Evolutionary conservation across 768 basidiomycete genomes (phyloP), one percentile per base, ranked within the genome.

Genomic region (Tylopilus rubrobrunneus): DNA sequence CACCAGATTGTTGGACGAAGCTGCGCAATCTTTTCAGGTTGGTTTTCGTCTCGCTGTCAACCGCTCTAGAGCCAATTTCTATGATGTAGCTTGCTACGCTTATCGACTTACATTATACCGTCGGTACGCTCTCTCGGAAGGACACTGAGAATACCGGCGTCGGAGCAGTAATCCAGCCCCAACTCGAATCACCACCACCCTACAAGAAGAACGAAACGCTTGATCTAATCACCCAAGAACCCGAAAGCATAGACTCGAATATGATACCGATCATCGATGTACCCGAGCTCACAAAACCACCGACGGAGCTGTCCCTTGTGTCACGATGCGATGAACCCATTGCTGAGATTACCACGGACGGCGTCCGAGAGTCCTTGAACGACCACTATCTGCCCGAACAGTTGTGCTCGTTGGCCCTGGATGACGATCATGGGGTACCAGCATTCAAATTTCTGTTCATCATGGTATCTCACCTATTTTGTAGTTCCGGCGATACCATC

Each of bases 401-500:
- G 19, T 21, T 61, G 51, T 67, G 51, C 17, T 64, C 52, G 9
- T 55, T 46, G 52, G 54, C 44, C 41, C 39, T 68, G 39, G 62
- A 62, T 40, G 58, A 67, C 17, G 63, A 73, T 53, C 71, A 70
- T 46, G 75, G 75, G 52, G 75, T 76, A 66, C 31, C 25, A 15
- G 25, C 14, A 27, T 15, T 31, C 25, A 15, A 7, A 4, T 23
- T 14, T 14, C n/a, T 36, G n/a, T 21, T 21, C n/a, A 9, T 17
- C 5, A n/a, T 42, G 7, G 4, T 3, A 19, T 33, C 62, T 67
- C 23, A 67, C 25, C 9, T 28, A 7, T 49, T 48, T 41, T 27
- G 19, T 27, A 81, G 80, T 81, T 79, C 50, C 71, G 68, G 44
- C 71, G 76, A 49, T 80, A 79, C 55, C 78, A 80, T 53, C 78